Conservation (phyloP, 208 protist genomes). For the Plasmodiophora brassicae region DNA sequence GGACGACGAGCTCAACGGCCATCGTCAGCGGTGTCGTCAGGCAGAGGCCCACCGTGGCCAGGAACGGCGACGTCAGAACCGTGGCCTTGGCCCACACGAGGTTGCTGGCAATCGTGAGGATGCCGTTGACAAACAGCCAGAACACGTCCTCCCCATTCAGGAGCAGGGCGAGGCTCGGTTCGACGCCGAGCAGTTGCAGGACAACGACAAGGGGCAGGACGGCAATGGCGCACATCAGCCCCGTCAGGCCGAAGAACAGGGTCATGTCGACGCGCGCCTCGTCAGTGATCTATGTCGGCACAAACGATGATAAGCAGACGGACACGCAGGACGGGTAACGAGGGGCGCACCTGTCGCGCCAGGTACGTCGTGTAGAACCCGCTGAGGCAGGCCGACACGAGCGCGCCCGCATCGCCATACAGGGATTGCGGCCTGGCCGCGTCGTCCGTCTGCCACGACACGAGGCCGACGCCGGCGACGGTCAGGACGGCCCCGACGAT, state of each 20-base stretch:
- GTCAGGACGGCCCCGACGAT: neutral
- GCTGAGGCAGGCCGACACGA: neutral
- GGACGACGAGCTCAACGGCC: neutral
- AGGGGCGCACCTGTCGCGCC: no score
- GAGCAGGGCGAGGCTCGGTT: neutral
- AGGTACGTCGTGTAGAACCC: neutral
- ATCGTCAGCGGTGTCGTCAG: constrained; percentile 11
- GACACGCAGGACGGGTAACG: no score
- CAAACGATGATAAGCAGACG: no score
- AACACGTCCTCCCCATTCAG: neutral
- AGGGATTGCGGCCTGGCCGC: neutral
- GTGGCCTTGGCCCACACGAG: neutral
- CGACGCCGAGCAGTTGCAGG: neutral
- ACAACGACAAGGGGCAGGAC: neutral
- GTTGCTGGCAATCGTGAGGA: neutral
- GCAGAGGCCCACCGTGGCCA: neutral
- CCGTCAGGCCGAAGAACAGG: constrained; percentile 10
- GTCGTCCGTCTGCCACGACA: neutral
- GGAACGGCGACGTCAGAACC: neutral
- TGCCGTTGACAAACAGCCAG: neutral
- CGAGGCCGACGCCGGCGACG: neutral
- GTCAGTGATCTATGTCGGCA: neutral
- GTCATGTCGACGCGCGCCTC: neutral
- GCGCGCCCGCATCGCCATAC: neutral
- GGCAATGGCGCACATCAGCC: neutral